Percentiles rank a stretch among this genome's conserved stretches.
These are phyloP conservation scores for Mycena kentingensis DNA, from an alignment of 768 basidiomycete species.

Conservation along the genomic window DNA sequence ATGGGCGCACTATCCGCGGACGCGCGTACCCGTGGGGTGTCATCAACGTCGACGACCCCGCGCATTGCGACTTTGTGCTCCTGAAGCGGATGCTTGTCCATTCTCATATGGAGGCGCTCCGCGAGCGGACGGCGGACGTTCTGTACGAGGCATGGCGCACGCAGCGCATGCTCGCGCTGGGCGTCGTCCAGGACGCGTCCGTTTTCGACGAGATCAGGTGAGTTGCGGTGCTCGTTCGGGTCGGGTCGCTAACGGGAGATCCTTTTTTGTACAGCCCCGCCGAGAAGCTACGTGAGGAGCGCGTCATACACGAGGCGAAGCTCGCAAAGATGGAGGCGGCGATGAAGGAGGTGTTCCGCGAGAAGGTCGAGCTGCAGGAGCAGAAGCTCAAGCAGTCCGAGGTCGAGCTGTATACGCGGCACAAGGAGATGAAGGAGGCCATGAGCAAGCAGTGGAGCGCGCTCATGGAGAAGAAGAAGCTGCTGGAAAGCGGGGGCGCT, in stretches of 20 bases:
- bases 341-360: conserved; percentile 99
- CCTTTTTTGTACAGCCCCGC: conserved; percentile 68
- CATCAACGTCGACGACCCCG: conserved; percentile 98
- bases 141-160: conserved; percentile 98
- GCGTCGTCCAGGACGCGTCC: conserved; percentile 92
- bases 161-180: conserved; percentile 95
- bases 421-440: conserved; percentile 99
- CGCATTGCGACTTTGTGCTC: conserved; percentile 99
- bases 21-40: conserved; percentile 98
- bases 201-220: conserved; percentile 99
- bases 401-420: conserved; percentile 97
- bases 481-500: conserved; percentile 73
- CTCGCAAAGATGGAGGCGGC: conserved; percentile 99
- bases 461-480: conserved; percentile 96
- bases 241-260: conserved; percentile 18
- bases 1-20: conserved; percentile 91
- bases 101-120: conserved; percentile 98
- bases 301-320: conserved; percentile 93
- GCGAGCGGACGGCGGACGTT: conserved; percentile 93
- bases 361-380: conserved; percentile 99
- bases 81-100: conserved; percentile 98
- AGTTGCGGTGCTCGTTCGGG: neutral
- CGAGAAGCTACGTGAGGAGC: conserved; percentile 92
- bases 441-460: conserved; percentile 93
- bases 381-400: conserved; percentile 98